phyloP scores from a whole-genome alignment of 2,329 filamentous ascomycete species.

The Colletotrichum cuscutae region DNA sequence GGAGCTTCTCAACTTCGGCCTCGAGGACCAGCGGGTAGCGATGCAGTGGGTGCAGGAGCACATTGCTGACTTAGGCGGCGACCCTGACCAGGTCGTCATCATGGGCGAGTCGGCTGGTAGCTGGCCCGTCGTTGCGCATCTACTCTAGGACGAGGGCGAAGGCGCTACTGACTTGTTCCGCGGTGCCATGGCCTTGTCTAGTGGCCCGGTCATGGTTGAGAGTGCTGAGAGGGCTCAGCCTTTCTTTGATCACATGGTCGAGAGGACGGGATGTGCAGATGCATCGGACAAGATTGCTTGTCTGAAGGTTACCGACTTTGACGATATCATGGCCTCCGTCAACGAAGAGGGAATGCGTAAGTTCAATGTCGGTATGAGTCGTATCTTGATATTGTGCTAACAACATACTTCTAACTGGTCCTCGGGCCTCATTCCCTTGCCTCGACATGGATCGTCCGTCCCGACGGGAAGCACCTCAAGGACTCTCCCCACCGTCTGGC shows the following conservation, averaged over 20 bases:
- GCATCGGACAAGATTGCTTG: slow-evolving; percentile 13
- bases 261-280: background rate
- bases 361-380: background rate
- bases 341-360: slow-evolving; percentile 27
- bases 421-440: slow-evolving; percentile 8
- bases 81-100: slow-evolving; percentile 44
- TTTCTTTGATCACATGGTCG: slow-evolving; percentile 4
- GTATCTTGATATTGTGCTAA: background rate
- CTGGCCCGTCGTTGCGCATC: slow-evolving; percentile 37
- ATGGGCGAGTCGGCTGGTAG: slow-evolving; percentile 46
- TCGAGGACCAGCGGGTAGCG: slow-evolving; percentile 42
- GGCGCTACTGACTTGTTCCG: slow-evolving; percentile 70
- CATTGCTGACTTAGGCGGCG: slow-evolving; percentile 43
- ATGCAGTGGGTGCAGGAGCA: slow-evolving; percentile 47
- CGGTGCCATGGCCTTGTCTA: slow-evolving; percentile 71
- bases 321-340: slow-evolving; percentile 6
- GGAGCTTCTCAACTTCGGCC: slow-evolving; percentile 47
- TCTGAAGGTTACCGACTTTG: slow-evolving; percentile 18
- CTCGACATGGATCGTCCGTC: slow-evolving; percentile 6
- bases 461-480: slow-evolving; percentile 15
- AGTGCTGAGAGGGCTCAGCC: slow-evolving; percentile 5
- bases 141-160: slow-evolving; percentile 67
- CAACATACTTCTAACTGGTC: background rate
- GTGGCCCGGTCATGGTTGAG: slow-evolving; percentile 13
- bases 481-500: slow-evolving; percentile 4